Percentiles rank a stretch among this genome's conserved stretches.
Evolutionary conservation across 139 green algal genomes (phyloP).

Genomic region (Chlamydomonas schloesseri): DNA sequence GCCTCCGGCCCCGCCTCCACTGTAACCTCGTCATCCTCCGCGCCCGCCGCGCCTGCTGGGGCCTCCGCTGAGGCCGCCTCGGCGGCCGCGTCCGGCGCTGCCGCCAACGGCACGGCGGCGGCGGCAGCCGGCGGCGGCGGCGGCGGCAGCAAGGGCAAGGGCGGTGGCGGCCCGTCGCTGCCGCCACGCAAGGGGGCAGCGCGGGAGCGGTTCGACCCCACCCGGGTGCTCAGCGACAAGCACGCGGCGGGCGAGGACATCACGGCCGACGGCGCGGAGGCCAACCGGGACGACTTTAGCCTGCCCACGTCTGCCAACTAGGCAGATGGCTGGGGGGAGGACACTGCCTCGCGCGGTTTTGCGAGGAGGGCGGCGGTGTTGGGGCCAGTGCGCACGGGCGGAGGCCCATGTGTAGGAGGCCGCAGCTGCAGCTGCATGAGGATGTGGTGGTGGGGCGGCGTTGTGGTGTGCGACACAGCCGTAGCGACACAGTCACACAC

Average conservation of each 20-base stretch:
- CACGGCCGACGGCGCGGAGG: constrained; percentile 25
- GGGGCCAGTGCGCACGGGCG: too few relatives aligned
- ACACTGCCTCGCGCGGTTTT: too few relatives aligned
- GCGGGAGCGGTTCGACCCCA: constrained; percentile 49
- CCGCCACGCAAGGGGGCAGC: constrained; percentile 5
- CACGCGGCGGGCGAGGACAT: constrained; percentile 47
- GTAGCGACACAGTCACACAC: too few relatives aligned
- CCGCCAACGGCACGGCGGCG: not conserved
- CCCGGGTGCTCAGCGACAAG: constrained; percentile 26
- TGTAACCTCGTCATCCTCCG: not conserved
- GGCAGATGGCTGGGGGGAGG: not conserved
- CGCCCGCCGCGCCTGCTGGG: too few relatives aligned
- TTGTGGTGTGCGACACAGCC: too few relatives aligned
- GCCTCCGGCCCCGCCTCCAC: not conserved
- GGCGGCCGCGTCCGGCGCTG: not conserved
- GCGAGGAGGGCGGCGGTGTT: too few relatives aligned
- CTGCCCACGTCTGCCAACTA: constrained; percentile 39
- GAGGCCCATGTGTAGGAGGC: too few relatives aligned
- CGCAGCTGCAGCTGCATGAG: too few relatives aligned
- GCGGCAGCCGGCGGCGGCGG: not conserved
- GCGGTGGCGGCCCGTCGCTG: not conserved
- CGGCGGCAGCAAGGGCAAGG: not conserved
- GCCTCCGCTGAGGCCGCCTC: not conserved
- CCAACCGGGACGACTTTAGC: constrained; percentile 30
- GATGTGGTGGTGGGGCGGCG: too few relatives aligned